Base-by-base conservation (phyloP, 2,329 filamentous ascomycete genomes). In the Fonsecaea erecta region DNA sequence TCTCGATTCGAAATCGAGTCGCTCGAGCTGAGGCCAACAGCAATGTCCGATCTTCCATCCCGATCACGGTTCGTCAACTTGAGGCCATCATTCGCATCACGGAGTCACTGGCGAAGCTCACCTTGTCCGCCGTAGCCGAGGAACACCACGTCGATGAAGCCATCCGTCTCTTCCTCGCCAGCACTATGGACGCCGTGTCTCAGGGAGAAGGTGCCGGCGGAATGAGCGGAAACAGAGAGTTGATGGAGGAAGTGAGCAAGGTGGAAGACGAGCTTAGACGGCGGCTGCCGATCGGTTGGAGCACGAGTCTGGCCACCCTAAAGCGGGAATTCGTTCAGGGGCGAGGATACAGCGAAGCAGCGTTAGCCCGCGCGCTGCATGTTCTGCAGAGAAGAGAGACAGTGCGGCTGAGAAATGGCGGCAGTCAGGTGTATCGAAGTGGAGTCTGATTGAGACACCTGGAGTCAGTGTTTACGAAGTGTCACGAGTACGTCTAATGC, bases 61-160 rank as follows among this genome's bases (percentile, higher is more conserved):
- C 95, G 58, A 99, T 99, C 77, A 99, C 95, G 0, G 91, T 99
- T 58, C 93, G 95, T 77, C 95, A 99, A 77, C 86, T 99, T 5
- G 95, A 99, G 79, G 94, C 94, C 73, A 96, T 99, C 71, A 91
- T 98, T 69, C 94, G 95, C 76, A 98, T 99, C 74, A 96, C 93
- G 2, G 95, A 99, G 77, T 93, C 95, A 0, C 86, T 99, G 1
- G 95, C 95, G 63, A 99, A 99, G 77, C 83, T 99, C 51, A 88
- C 90, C 0, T 85, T 99, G 8, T 92, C 90, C 0, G 89, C 93
- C 2, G 84, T 97, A 48, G 95, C 94, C 1, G 93, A 90, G 0
- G 94, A 97, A 77, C 84, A 87, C 53, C 95, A 99, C 74, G 95
- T 99, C 59, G 94, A 99, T 74, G 95, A 99, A 80, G 95, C 95